These are phyloP conservation scores for Aspergillus fijiensis DNA, from an alignment of 2,329 filamentous ascomycete species.

Conservation along the genomic window DNA sequence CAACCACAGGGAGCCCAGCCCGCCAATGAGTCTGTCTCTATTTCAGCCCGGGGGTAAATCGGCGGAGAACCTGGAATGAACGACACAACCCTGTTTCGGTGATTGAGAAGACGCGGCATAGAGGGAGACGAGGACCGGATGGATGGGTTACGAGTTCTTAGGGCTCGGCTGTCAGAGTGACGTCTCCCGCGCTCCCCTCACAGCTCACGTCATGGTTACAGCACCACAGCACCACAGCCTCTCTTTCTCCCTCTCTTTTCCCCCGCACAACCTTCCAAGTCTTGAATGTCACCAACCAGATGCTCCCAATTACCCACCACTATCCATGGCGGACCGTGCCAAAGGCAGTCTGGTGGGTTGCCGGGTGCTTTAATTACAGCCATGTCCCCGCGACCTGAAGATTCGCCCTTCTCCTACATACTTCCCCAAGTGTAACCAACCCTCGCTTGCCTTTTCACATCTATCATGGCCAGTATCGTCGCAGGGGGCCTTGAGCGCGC, in stretches of 20 bases:
- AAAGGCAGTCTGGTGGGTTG: background rate
- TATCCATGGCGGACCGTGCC: background rate
- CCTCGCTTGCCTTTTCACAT: background rate
- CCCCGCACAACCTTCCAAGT: background rate
- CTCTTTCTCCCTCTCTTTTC: background rate
- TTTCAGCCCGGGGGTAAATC: background rate
- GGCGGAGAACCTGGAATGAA: background rate
- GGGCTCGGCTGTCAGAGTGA: background rate
- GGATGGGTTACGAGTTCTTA: background rate
- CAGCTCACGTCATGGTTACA: conserved; percentile 5
- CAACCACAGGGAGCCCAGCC: background rate
- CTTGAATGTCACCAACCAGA: background rate
- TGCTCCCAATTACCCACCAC: background rate
- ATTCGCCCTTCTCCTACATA: background rate
- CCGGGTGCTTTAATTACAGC: background rate
- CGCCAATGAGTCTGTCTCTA: background rate
- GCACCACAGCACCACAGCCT: background rate
- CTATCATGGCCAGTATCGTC: conserved; percentile 27
- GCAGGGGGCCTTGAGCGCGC: conserved; percentile 32
- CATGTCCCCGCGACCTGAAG: background rate
- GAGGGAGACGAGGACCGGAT: background rate
- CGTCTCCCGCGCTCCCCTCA: background rate
- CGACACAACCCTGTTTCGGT: background rate
- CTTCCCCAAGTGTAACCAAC: background rate
- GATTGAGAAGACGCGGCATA: background rate